A percentile compares a stretch with the other conserved stretches of the same genome.
These are phyloP conservation scores for Pseudogymnoascus sp. DNA, from an alignment of 2,329 filamentous ascomycete genomes.

Conservation along the genomic window DNA sequence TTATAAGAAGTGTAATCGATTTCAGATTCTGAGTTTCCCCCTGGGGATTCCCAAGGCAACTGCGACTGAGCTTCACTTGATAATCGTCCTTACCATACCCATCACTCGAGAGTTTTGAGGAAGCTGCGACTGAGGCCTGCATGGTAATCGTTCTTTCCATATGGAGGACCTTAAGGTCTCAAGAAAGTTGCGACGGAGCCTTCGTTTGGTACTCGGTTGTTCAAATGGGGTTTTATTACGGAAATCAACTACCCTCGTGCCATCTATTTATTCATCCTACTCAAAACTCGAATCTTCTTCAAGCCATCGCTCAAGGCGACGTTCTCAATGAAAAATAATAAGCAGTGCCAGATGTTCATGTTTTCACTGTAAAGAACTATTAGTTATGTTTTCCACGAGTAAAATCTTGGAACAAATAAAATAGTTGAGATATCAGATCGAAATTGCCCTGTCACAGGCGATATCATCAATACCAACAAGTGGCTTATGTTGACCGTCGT, in stretches of 20 bases:
- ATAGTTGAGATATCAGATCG: conserved; percentile 27
- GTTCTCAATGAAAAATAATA: conserved; percentile 9
- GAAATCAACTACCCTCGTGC: neutral
- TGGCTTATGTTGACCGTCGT: conserved; percentile 83
- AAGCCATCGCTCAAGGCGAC: conserved; percentile 1
- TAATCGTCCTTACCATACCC: too few species aligned
- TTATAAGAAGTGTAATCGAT: too few species aligned
- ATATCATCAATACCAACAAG: conserved; percentile 65
- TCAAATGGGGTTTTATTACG: neutral
- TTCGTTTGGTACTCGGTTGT: neutral
- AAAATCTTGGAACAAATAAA: conserved; percentile 11
- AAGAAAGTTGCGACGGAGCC: too few species aligned
- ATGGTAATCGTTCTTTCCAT: too few species aligned
- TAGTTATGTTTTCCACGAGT: conserved; percentile 2
- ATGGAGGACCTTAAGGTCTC: too few species aligned
- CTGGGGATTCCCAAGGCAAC: too few species aligned
- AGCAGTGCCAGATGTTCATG: conserved; percentile 6
- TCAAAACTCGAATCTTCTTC: neutral
- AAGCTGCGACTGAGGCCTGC: too few species aligned
- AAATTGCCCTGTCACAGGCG: conserved; percentile 64
- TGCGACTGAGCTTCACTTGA: too few species aligned
- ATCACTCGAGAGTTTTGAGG: too few species aligned
- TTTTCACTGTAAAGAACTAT: neutral
- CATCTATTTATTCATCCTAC: neutral
- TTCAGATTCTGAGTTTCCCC: too few species aligned